Base-by-base conservation (phyloP, 2,329 filamentous ascomycete genomes). In the Monosporascus ibericus region DNA sequence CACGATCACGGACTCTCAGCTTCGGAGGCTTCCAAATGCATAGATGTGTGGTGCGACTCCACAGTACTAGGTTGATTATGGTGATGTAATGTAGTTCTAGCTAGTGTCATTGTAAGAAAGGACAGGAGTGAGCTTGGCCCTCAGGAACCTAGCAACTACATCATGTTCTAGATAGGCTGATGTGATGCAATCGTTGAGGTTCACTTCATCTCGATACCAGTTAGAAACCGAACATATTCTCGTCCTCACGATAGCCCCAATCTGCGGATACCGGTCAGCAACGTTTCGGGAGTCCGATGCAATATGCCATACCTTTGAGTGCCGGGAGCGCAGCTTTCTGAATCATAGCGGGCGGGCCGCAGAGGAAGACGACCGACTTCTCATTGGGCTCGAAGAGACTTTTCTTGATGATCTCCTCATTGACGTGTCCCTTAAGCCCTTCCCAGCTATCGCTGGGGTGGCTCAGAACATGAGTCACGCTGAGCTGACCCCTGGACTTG, bases 291-390 rank as follows among this genome's bases (percentile, higher is more conserved):
- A 30, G 2, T 30, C 27, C 3, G 9, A 30, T 30, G 9, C 9
- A 3, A 5, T 11, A 30, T 30, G 9, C 27, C 27, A 30, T 44
- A 65, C 63, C 61, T 60, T 63, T 72, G 63, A 80, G 57, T 3
- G 69, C 75, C 17, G 76, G 76, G 60, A 80, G 57, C 2, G 70
- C 76, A n/a, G 72, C 74, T 58, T 75, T 77, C 59, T 75, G 70
- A 48, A 80, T 78, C 73, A 80, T 74, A 1, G 67, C 65, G 5
- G 74, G 74, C 38, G 75, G 75, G 0, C 78, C 76, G 58, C 76
- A 81, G 38, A 80, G 58, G 34, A 81, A 73, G 4, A 71, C 71
- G 1, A 72, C 72, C 24, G 63, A 72, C 3, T 65, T 65, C 38
- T 74, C 64, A 0, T 54, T 64, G 0, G 77, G 75, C 17, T 39